Percentiles rank a stretch among this genome's conserved stretches.
Conservation (phyloP, 2,329 filamentous ascomycete genomes). For the Cladosporium sphaerospermum region DNA sequence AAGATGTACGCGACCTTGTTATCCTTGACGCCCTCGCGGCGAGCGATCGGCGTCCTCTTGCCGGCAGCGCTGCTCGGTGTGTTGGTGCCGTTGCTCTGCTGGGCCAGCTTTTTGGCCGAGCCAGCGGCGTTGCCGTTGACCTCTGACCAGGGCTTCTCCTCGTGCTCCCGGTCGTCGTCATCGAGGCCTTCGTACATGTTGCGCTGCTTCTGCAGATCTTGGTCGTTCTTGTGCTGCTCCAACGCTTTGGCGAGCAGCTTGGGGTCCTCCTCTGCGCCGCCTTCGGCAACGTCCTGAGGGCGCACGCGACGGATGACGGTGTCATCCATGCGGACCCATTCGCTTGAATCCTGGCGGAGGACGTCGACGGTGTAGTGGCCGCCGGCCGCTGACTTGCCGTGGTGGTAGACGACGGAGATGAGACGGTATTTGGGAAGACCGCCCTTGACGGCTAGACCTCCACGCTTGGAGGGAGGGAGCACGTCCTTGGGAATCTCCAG, state of each 20-base stretch:
- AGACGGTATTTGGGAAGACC: constrained; percentile 77
- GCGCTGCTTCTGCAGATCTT: constrained; percentile 33
- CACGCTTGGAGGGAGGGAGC: constrained; percentile 69
- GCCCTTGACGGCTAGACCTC: constrained; percentile 57
- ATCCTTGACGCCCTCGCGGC: constrained; percentile 58
- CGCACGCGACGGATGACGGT: constrained; percentile 80
- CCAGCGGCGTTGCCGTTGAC: constrained; percentile 57
- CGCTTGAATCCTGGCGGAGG: constrained; percentile 82
- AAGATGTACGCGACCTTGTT: constrained; percentile 96
- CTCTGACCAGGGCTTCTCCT: constrained; percentile 69
- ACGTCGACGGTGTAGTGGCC: constrained; percentile 99
- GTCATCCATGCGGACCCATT: constrained; percentile 96
- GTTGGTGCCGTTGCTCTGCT: constrained; percentile 49
- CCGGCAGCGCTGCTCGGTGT: constrained; percentile 46
- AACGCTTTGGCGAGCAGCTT: constrained; percentile 59
- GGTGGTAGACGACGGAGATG: constrained; percentile 90
- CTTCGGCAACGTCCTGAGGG: constrained; percentile 82
- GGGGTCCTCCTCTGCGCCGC: constrained; percentile 71
- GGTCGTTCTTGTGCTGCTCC: constrained; percentile 60
- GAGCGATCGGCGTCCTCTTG: constrained; percentile 48
- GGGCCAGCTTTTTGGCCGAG: constrained; percentile 50
- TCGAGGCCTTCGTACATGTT: constrained; percentile 70
- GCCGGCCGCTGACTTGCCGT: constrained; percentile 91
- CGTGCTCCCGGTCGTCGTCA: constrained; percentile 60
- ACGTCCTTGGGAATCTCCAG: constrained; percentile 89